phyloP scores from a whole-genome alignment of 108 stramenopile genomes.

The Skeletonema grethae region DNA sequence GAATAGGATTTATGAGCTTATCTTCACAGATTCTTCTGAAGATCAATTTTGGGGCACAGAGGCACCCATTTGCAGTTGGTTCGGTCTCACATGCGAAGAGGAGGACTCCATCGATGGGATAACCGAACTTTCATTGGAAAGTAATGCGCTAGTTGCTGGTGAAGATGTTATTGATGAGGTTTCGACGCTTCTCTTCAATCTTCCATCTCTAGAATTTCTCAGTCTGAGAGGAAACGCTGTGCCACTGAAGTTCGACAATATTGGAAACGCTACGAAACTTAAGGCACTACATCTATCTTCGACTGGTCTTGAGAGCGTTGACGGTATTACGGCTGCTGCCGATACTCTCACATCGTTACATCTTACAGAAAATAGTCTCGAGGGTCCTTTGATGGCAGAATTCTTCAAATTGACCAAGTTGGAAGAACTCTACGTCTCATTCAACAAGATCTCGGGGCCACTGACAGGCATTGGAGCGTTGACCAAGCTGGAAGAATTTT shows the following conservation, averaged over 20 bases:
- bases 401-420: slow-evolving; percentile 50
- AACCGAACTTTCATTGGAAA: slow-evolving; percentile 43
- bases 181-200: slow-evolving; percentile 39
- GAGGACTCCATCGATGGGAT: slow-evolving; percentile 42
- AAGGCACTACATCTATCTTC: slow-evolving; percentile 61
- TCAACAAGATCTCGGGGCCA: slow-evolving; percentile 56
- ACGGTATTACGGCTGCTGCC: slow-evolving; percentile 51
- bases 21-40: slow-evolving; percentile 33
- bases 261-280: slow-evolving; percentile 52
- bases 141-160: slow-evolving; percentile 41
- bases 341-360: slow-evolving; percentile 1
- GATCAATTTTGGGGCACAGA: slow-evolving; percentile 44
- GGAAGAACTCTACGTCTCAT: slow-evolving; percentile 56
- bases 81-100: slow-evolving; percentile 58
- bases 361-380: slow-evolving; percentile 62
- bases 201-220: slow-evolving; percentile 30
- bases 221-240: slow-evolving; percentile 48
- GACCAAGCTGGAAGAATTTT: slow-evolving; percentile 47
- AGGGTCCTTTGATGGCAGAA: slow-evolving; percentile 59
- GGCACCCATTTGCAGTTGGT: slow-evolving; percentile 65
- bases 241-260: slow-evolving; percentile 54
- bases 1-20: slow-evolving; percentile 46
- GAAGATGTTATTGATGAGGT: slow-evolving; percentile 28
- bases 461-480: slow-evolving; percentile 50
- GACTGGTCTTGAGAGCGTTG: slow-evolving; percentile 52